Evolutionary conservation across 2,329 filamentous ascomycete species (phyloP).

Genomic region (Beauveria pseudobassiana): DNA sequence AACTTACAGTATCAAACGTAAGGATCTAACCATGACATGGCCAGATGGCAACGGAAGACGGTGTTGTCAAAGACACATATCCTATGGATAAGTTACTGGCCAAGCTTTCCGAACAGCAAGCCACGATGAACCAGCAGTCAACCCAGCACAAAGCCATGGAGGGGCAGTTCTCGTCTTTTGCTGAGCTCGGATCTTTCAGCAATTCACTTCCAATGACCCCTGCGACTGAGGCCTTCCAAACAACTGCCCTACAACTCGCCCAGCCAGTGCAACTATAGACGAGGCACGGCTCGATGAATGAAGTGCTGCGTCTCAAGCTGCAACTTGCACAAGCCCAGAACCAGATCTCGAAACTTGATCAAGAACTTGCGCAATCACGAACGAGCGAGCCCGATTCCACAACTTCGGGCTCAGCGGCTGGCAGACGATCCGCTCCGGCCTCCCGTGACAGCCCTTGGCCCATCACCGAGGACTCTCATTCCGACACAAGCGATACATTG

Average conservation of each 20-base stretch:
- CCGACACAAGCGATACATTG: conserved; percentile 49
- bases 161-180: conserved; percentile 23
- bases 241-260: conserved; percentile 41
- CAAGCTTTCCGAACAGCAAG: conserved; percentile 66
- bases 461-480: conserved; percentile 45
- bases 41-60: conserved; percentile 17
- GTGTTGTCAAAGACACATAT: conserved; percentile 28
- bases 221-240: conserved; percentile 46
- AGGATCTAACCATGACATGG: neutral
- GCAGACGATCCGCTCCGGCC: conserved; percentile 15
- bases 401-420: conserved; percentile 14
- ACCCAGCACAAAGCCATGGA: conserved; percentile 36
- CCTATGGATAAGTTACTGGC: conserved; percentile 67
- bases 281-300: conserved; percentile 38
- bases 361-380: conserved; percentile 60
- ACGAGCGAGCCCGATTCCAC: conserved; percentile 47
- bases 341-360: conserved; percentile 63
- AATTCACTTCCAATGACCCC: conserved; percentile 57
- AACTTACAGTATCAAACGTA: neutral
- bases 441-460: conserved; percentile 44
- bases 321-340: conserved; percentile 65
- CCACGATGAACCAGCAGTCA: conserved; percentile 50
- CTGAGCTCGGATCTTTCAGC: conserved; percentile 45
- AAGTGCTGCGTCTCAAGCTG: conserved; percentile 60
- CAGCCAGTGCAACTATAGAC: conserved; percentile 43